Base-by-base conservation (phyloP, 2,329 filamentous ascomycete species). In the Epichloe gansuensis region DNA sequence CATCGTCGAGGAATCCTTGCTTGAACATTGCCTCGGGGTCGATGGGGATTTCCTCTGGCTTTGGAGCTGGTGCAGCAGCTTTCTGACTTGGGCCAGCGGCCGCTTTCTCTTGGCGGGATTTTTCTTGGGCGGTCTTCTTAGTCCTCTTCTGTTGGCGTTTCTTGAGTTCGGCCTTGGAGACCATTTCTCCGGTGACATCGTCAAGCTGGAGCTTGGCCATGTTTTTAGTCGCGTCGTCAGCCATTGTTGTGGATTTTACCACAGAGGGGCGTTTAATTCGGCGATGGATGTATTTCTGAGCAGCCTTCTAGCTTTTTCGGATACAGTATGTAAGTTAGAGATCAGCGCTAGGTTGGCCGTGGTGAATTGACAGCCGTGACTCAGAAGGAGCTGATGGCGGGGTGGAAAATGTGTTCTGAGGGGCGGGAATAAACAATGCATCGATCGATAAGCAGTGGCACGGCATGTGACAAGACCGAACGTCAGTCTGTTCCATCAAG, bases 51-150 rank as follows among this genome's bases (percentile, higher is more conserved):
- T 60, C 66, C 61, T 77, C 77, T 50, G 43, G 72, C 51, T 54
- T 59, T 11, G 52, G 38, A 2, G 46, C 31, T 27, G 53, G 56
- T 27, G 34, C 36, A 2, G 51, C 40, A 36, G 51, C 12, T 71
- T 60, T 75, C 72, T 9, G 73, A 71, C 54, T 69, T 66, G 50
- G 54, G 40, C 78, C 49, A 47, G 86, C 85, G 27, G 82, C 85
- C 55, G 81, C 81, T 81, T 94, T 95, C 73, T 89, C 86, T 67
- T 88, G 80, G 58, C 89, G 82, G 65, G 84, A 78, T 85, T 95
- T 96, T 51, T 61, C 60, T 51, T 62, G 58, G n/a, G 71, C 67
- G 4, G 71, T 74, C 63, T 78, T 79, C 66, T 79, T 80, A 25
- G 73, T 74, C 25, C 77, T 71, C 61, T 81, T 81, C 56, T 75